Base-by-base conservation (phyloP, 163 green algal genomes). In the Chlamydomonas reinhardtii region DNA sequence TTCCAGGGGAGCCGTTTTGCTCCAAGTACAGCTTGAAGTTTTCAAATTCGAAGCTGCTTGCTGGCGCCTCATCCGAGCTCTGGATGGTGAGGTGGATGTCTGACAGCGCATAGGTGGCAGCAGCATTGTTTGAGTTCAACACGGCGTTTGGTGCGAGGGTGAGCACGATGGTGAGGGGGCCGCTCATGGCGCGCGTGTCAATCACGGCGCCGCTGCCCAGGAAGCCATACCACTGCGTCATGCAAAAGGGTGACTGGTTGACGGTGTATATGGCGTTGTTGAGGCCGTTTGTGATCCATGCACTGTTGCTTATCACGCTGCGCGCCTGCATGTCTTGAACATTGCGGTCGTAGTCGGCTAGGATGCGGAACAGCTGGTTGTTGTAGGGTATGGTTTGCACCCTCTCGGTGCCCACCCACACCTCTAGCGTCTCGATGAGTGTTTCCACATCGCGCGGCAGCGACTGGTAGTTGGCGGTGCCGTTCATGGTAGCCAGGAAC, bases 1-100 rank as follows among this genome's bases (percentile, higher is more conserved):
- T n/a, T n/a, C n/a, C n/a, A n/a, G n/a, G n/a, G n/a, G n/a, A n/a
- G 25, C 43, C 72, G 29, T 77, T 77, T 12, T n/a, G 43, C 43
- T 77, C 43, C 29, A 77, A 6, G 72, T 65, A 77, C 27, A 39
- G 29, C 43, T 65, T 37, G 72, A 43, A 77, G 8, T 37, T 65
- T 25, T 77, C 72, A 19, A 77, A 77, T 9, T 65, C 72, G 0
- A 77, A 25, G 71, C 37, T 19, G 11, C 27, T 12, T 39, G 27
- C 15, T 43, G 72, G 72, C 1, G 72, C 27, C 29, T 65, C 43
- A 66, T 64, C 43, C 27, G 43, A 43, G 43, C 5, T 65, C 27
- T 77, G 43, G 27, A 64, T 37, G 72, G 43, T 77, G 27, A 77
- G 39, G 72, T 77, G 72, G 12, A 77, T 39, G 43, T 77, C 72